Evolutionary conservation across 352 stramenopile species (phyloP), one percentile per base, ranked within the genome.

Genomic region (Globisporangium nagaii): DNA sequence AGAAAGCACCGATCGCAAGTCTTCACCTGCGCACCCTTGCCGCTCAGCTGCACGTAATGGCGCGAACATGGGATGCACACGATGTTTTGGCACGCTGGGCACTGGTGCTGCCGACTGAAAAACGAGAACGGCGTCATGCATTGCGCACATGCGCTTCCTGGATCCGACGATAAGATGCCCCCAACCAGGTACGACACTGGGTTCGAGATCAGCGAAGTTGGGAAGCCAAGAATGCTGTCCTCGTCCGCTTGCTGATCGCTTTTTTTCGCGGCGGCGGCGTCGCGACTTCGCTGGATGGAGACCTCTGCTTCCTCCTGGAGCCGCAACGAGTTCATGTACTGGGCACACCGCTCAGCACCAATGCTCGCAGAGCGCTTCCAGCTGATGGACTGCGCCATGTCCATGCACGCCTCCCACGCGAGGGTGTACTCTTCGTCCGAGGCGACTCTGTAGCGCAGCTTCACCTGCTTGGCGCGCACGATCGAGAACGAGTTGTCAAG

Each of bases 1-100:
- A 92, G 60, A 28, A 90, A 92, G 37, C 81, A 92, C 4, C 81
- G 70, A 35, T 92, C 81, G 31, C 81, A 92, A 0, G 84, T 65
- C 58, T 86, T 85, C 1, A 74, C 27, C 28, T 84, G 64, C 1
- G 69, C 58, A 0, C 64, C 67, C 20, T 73, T 74, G 4, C 68
- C 72, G 22, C 71, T 55, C 15, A 83, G n/a, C 53, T 79, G 64
- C 7, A 68, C 51, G 7, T 71, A 67, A 37, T 91, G 81, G 1
- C 79, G 66, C 27, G 74, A 87, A 24, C 81, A 91, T 11, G 63
- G 62, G 10, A 83, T 65, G 49, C 81, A 92, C 4, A 88, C 66
- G 4, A 75, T 43, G 12, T 65, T 70, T 22, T 72, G 65, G 39
- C 81, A 92, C 1, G 60, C 59, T 0, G 73, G 71, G 17, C 81